Base-by-base conservation (phyloP, 371 early-diverging fungal species). In the Chytridium lagenaria region DNA sequence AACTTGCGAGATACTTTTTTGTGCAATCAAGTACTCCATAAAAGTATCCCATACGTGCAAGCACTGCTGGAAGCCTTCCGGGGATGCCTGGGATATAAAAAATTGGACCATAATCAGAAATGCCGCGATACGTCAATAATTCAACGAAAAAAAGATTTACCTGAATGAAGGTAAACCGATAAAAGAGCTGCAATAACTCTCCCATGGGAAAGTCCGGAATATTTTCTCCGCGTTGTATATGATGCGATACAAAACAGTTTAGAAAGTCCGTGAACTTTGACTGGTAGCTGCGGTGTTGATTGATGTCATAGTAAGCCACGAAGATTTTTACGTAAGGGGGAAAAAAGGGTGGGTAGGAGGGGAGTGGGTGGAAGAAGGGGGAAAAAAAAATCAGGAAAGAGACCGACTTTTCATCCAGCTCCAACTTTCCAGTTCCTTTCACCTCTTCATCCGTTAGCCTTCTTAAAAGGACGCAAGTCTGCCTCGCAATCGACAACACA, bases 251-350 rank as follows among this genome's bases (percentile, higher is more conserved):
- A 44, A 66, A 66, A 44, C 49, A 12, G n/a, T 37, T 39, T 16
- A 66, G 28, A 66, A 66, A 66, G 30, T 66, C 66, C 10, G 66
- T 66, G 16, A 66, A 66, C 30, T 66, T 66, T 10, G 49, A 38
- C 33, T 66, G 39, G 33, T 66, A 66, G 66, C 66, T 66, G n/a
- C n/a, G n/a, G 26, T 15, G 10, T 15, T 7, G 28, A 28, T 22
- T 49, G 22, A 49, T 22, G 49, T 49, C 49, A n/a, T 49, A n/a
- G n/a, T n/a, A n/a, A n/a, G n/a, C n/a, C n/a, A n/a, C n/a, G n/a
- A n/a, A n/a, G n/a, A n/a, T n/a, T n/a, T n/a, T n/a, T n/a, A n/a
- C n/a, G n/a, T n/a, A n/a, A n/a, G n/a, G n/a, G n/a, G n/a, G n/a
- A n/a, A n/a, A n/a, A n/a, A n/a, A n/a, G n/a, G n/a, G n/a, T n/a